Conservation (phyloP, 73 alveolate genomes). For the Durusdinium trenchii region DNA sequence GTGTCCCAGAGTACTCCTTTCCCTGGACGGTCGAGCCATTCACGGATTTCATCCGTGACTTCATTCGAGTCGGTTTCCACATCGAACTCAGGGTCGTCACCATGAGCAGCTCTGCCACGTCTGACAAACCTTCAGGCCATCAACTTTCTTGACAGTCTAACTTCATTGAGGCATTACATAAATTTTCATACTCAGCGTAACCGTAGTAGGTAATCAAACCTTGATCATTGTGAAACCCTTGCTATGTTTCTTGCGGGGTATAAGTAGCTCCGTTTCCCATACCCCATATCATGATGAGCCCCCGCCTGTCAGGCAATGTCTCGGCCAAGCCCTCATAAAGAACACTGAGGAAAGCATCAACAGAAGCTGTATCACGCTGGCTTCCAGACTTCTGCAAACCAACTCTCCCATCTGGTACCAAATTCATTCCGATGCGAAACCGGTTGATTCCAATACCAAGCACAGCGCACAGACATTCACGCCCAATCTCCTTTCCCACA, state of each 20-base stretch:
- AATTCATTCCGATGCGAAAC: not conserved
- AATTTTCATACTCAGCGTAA: not conserved
- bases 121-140: not conserved
- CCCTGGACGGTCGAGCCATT: not conserved
- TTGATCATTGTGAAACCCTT: too few relatives aligned
- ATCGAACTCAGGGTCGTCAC: not conserved
- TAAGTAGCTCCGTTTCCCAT: too few relatives aligned
- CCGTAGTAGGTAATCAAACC: not conserved
- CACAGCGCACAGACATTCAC: not conserved
- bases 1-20: not conserved
- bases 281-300: too few relatives aligned
- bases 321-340: not conserved
- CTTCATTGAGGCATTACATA: not conserved
- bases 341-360: not conserved
- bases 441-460: not conserved
- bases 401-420: not conserved
- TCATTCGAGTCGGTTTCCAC: not conserved
- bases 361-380: not conserved
- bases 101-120: not conserved
- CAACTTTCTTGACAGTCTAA: not conserved
- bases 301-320: not conserved
- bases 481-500: not conserved
- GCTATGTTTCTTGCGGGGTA: too few relatives aligned
- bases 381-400: not conserved
- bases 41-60: not conserved